Conservation (phyloP, 1,139 yeast species). For the Eremothecium gossypii region DNA sequence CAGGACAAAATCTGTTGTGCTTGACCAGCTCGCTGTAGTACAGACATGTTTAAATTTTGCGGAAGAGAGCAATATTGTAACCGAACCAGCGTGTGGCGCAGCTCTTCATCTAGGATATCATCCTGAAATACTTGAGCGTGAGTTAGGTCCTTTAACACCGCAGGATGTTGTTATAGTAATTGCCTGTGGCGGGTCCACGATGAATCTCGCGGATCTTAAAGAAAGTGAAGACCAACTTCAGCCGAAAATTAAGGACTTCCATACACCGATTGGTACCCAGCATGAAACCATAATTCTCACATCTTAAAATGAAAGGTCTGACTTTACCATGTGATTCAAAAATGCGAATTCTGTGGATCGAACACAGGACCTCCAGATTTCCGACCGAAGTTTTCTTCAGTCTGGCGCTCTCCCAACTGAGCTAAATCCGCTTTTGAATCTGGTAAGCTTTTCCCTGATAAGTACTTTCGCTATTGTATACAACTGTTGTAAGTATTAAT, state of each 20-base stretch:
- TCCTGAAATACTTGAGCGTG: slow-evolving; percentile 30
- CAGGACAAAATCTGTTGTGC: slow-evolving; percentile 38
- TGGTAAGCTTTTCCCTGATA: too few species aligned
- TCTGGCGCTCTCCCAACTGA: slow-evolving; percentile 24
- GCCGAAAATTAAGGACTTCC: neutral
- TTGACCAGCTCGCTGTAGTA: slow-evolving; percentile 49
- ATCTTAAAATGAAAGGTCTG: too few species aligned
- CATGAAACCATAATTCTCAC: too few species aligned
- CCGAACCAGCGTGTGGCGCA: slow-evolving; percentile 76
- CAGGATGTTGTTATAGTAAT: slow-evolving; percentile 49
- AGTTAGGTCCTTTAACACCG: slow-evolving; percentile 28
- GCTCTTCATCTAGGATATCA: slow-evolving; percentile 46
- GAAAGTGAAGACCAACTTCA: neutral
- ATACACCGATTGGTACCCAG: too few species aligned
- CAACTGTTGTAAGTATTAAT: too few species aligned
- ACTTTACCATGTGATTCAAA: too few species aligned
- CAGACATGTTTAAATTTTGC: slow-evolving; percentile 43
- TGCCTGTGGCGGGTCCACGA: slow-evolving; percentile 59
- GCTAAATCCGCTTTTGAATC: slow-evolving; percentile 17
- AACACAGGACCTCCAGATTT: slow-evolving; percentile 62
- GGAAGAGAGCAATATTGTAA: slow-evolving; percentile 40
- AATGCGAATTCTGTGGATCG: slow-evolving; percentile 81
- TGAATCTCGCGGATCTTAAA: slow-evolving; percentile 30
- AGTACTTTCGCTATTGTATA: too few species aligned
- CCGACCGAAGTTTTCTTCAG: slow-evolving; percentile 38